phyloP scores from a whole-genome alignment of 225 moss, liverwort and hornwort genomes.

The Takakia lepidozioides region DNA sequence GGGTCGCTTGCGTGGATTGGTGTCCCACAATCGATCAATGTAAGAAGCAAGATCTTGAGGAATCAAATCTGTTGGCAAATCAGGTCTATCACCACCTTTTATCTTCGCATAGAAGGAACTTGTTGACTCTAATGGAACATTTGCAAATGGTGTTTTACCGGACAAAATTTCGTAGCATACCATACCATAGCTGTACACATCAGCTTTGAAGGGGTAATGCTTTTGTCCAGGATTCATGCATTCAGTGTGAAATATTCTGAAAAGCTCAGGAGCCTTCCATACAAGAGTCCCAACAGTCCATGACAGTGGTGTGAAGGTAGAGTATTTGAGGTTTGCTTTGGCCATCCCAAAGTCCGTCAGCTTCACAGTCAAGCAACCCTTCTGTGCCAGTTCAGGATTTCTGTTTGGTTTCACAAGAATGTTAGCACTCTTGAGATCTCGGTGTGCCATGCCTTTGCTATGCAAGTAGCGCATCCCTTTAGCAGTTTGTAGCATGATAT shows the following conservation, averaged over 20 bases:
- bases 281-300: conserved; percentile 13
- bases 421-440: no score
- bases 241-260: conserved; percentile 14
- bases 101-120: conserved; percentile 12
- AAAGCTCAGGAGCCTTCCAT: conserved; percentile 40
- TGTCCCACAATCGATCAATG: no score
- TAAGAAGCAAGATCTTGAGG: neutral
- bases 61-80: neutral
- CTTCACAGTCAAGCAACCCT: no score
- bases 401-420: no score
- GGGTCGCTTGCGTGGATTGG: conserved; percentile 20
- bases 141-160: conserved; percentile 15
- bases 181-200: conserved; percentile 37
- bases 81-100: neutral
- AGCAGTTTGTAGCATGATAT: no score
- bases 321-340: conserved; percentile 17
- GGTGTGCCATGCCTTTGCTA: no score
- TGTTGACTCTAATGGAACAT: neutral
- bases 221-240: conserved; percentile 3
- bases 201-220: conserved; percentile 26
- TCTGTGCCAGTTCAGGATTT: no score
- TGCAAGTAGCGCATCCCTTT: no score
- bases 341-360: no score
- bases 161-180: conserved; percentile 30
- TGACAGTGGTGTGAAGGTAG: conserved; percentile 20